A percentile compares a stretch with the other conserved stretches of the same genome.
These are phyloP conservation scores for Apocynum venetum DNA, from an alignment of 257 asterid species.

Conservation along the genomic window DNA sequence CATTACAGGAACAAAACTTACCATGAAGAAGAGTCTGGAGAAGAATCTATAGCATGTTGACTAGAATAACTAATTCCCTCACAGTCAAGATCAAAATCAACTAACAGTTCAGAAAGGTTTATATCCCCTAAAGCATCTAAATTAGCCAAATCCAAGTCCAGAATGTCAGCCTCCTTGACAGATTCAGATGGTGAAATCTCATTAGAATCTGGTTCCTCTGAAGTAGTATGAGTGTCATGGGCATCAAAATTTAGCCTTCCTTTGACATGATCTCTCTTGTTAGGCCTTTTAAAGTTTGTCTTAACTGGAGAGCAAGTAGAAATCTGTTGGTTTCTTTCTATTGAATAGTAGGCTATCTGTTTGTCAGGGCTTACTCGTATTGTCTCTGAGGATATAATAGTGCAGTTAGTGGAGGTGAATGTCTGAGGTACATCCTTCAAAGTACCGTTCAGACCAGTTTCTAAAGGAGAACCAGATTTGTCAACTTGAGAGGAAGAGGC, in stretches of 20 bases:
- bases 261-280: conserved; percentile 63
- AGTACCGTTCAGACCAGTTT: conserved; percentile 42
- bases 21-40: conserved; percentile 43
- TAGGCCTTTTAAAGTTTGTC: conserved; percentile 43
- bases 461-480: conserved; percentile 50
- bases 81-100: conserved; percentile 37
- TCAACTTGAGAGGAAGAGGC: conserved; percentile 64
- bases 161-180: conserved; percentile 52
- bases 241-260: conserved; percentile 83
- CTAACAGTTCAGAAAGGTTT: conserved; percentile 35
- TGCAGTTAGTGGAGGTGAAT: conserved; percentile 64
- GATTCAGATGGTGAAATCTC: conserved; percentile 59
- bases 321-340: conserved; percentile 62
- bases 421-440: conserved; percentile 46
- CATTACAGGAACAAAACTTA: conserved; percentile 6
- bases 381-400: conserved; percentile 74
- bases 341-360: conserved; percentile 65
- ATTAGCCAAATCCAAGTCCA: conserved; percentile 65
- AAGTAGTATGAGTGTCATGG: conserved; percentile 42
- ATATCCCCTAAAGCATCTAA: conserved; percentile 63
- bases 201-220: conserved; percentile 44
- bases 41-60: conserved; percentile 24
- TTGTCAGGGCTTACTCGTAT: conserved; percentile 75
- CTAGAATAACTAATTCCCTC: conserved; percentile 28
- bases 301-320: conserved; percentile 68